These are phyloP conservation scores for Tetrapisispora iriomotensis DNA, from an alignment of 805 yeast species.

Conservation along the genomic window DNA sequence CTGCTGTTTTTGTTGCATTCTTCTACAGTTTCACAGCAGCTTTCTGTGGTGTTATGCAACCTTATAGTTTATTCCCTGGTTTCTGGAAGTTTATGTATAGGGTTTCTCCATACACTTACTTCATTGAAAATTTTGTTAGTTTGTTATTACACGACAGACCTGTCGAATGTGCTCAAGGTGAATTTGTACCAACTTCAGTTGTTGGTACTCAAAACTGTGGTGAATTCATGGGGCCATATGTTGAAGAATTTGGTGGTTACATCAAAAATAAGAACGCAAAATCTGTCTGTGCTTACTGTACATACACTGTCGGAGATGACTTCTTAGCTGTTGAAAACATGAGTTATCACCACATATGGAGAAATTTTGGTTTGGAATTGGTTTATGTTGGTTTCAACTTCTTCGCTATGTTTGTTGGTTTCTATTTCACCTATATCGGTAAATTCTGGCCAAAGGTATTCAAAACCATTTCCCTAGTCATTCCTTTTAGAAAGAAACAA, in stretches of 20 bases:
- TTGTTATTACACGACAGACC: conserved; percentile 38
- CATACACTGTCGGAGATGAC: conserved; percentile 40
- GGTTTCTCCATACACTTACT: conserved; percentile 35
- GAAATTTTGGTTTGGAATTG: conserved; percentile 48
- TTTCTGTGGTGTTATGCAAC: conserved; percentile 34
- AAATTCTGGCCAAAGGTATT: conserved; percentile 13
- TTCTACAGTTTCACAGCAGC: conserved; percentile 25
- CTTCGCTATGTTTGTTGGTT: conserved; percentile 33
- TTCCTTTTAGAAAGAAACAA: conserved; percentile 1
- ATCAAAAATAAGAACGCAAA: conserved; percentile 29
- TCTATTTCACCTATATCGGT: conserved; percentile 36
- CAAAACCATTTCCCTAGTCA: neutral
- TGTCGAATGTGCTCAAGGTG: conserved; percentile 34
- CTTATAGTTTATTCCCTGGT: conserved; percentile 30
- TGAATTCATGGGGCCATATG: conserved; percentile 14
- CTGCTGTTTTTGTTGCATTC: conserved; percentile 19
- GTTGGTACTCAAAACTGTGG: conserved; percentile 30
- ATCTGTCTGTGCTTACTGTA: conserved; percentile 44
- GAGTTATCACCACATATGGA: conserved; percentile 35
- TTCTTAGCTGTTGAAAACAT: conserved; percentile 34
- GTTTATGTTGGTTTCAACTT: conserved; percentile 40
- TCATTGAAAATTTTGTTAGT: conserved; percentile 37
- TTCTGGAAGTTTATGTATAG: conserved; percentile 37
- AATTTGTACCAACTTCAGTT: conserved; percentile 14
- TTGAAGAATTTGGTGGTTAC: conserved; percentile 17